Base-by-base conservation (phyloP, 2,329 filamentous ascomycete genomes). In the Penicillium digitatum region DNA sequence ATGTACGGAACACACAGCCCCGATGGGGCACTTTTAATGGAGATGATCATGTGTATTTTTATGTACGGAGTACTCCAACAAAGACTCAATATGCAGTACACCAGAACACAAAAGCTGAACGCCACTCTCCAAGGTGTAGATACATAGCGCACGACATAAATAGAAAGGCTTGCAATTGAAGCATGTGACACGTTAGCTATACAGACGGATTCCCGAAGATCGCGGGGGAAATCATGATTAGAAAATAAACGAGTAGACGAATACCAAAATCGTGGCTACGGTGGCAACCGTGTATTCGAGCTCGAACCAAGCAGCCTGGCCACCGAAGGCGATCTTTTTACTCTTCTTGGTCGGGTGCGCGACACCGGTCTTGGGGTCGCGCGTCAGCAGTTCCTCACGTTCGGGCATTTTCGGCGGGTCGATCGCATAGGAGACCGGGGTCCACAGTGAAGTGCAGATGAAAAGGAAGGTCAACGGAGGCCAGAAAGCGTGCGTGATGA, bases 401-500 rank as follows among this genome's bases (percentile, higher is more conserved):
- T 83, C 79, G 0, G 82, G 81, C 72, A 84, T 79, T 3, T 65
- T 71, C 0, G 84, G 84, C 0, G 84, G 84, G 59, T 81, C 80
- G 51, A 86, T 80, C 24, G 82, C 81, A 64, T 87, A 87, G 1
- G 76, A 74, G 43, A 87, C 76, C 0, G 84, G 84, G 0, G 78
- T 82, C 81, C 81, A 84, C 26, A 82, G 71, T 1, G 80, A 80
- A 48, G 74, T 78, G 72, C 78, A 79, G 45, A 81, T 76, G 64
- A 81, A 80, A 40, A 84, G 62, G 71, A 82, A 85, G 0, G 81
- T 80, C 40, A 85, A 63, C 0, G 83, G 83, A 6, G 82, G 82
- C 83, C 83, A 86, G 71, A 81, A 82, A 12, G 81, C 82, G 65
- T 85, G 82, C 0, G 82, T 84, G 38, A 86, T 66, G 4, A 87